These are phyloP conservation scores for Aspergillus brasiliensis DNA, from an alignment of 2,329 filamentous ascomycete genomes.

Conservation along the genomic window DNA sequence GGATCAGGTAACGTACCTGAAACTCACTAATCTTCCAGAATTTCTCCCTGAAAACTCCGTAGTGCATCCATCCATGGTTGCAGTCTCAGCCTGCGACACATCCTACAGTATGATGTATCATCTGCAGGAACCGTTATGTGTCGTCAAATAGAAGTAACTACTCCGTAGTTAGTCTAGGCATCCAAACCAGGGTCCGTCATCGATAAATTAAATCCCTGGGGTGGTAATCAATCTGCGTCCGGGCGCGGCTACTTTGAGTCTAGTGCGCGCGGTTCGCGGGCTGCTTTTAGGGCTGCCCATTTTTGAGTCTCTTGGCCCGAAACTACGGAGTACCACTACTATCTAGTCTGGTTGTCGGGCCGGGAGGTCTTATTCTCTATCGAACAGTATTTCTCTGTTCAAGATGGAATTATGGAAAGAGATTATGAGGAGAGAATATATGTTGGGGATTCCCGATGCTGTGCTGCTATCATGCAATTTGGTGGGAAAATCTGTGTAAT, in stretches of 20 bases:
- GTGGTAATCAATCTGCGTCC: not conserved
- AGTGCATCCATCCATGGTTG: not conserved
- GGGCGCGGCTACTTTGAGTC: not conserved
- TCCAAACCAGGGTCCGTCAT: constrained; percentile 2
- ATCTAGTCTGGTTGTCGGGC: no score
- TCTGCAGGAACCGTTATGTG: constrained; percentile 5
- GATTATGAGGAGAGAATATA: rapidly evolving
- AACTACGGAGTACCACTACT: no score
- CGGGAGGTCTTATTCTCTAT: no score
- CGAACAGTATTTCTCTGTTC: no score
- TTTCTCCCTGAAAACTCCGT: not conserved
- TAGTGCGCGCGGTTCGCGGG: not conserved
- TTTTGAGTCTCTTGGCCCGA: not conserved
- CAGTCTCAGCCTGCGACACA: constrained; percentile 5
- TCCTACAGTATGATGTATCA: no score
- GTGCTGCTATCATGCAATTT: no score
- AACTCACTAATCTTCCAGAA: not conserved
- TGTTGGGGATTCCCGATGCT: no score
- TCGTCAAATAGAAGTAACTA: no score
- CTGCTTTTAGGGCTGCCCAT: not conserved
- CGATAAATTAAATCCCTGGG: not conserved
- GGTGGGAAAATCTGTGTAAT: no score
- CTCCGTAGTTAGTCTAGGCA: not conserved
- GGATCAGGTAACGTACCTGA: not conserved
- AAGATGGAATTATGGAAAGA: no score